Evolutionary conservation across 257 asterid species (phyloP), one percentile per base, ranked within the genome.

Genomic region (Salvia hispanica): DNA sequence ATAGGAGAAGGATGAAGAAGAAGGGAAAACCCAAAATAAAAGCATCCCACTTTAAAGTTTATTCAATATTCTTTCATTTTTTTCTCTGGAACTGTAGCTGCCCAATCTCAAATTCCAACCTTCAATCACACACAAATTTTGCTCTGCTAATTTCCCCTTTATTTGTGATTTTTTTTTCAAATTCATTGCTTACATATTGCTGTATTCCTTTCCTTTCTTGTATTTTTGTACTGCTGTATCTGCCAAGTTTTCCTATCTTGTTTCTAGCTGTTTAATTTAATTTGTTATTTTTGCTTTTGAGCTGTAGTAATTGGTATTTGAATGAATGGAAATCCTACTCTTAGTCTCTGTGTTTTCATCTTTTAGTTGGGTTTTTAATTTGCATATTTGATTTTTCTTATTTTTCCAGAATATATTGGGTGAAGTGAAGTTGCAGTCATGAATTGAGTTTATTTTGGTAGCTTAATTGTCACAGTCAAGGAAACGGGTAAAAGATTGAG

Each of bases 141-240:
- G 42, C 57, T 67, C 60, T 34, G 7, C 67, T 57, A 47, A 64
- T 50, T 51, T 56, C 14, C 66, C 65, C n/a, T n/a, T n/a, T 28
- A 67, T 31, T 62, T 34, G 80, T 75, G 65, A 62, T 80, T 67
- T 56, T 7, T 18, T 28, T 21, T 9, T 10, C 7, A 15, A n/a
- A 25, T 60, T 16, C 18, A 9, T 28, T 36, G 1, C 4, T 7
- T 34, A 62, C 54, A 5, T 21, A 36, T 15, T 60, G 33, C 21
- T 59, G 70, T 58, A 64, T 52, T 16, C 15, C 3, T 56, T n/a
- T 64, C 14, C 25, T 21, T 56, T 55, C 14, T 56, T 36, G 56
- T 52, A 0, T 7, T 9, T 58, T 52, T 43, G 7, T 53, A 33
- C 2, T 75, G 10, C 51, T 61, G 0, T n/a, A 5, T 61, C 7